phyloP scores from a whole-genome alignment of 805 yeast species.

The Sugiyamaella floridensis region DNA sequence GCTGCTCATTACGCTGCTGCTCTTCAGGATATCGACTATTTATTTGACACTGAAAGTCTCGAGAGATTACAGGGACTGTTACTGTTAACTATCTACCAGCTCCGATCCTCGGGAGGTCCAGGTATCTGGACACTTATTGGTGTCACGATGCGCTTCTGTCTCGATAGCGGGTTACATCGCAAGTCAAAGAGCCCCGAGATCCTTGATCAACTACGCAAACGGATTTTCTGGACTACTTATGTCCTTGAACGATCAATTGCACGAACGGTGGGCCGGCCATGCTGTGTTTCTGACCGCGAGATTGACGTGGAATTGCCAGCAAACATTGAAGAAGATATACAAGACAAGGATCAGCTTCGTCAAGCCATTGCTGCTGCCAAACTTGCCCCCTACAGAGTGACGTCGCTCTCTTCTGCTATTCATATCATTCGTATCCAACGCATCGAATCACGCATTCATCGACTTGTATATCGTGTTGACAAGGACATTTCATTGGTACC shows the following conservation, averaged over 20 bases:
- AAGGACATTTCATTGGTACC: slow-evolving; percentile 1
- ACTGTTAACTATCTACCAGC: slow-evolving; percentile 4
- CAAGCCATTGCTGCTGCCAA: background rate
- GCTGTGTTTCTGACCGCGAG: slow-evolving; percentile 8
- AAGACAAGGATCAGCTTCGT: background rate
- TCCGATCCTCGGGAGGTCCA: slow-evolving; percentile 1
- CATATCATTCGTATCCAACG: slow-evolving; percentile 46
- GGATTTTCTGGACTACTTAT: slow-evolving; percentile 3
- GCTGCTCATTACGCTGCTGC: slow-evolving; percentile 5
- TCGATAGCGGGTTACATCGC: slow-evolving; percentile 1
- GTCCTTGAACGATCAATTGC: slow-evolving; percentile 1
- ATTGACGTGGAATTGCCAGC: slow-evolving; percentile 8
- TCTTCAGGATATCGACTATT: slow-evolving; percentile 1
- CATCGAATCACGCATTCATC: slow-evolving; percentile 4
- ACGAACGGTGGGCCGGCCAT: slow-evolving; percentile 6
- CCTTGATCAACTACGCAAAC: slow-evolving; percentile 1
- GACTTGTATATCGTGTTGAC: slow-evolving; percentile 4
- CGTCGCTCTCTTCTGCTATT: slow-evolving; percentile 40
- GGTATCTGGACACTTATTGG: slow-evolving; percentile 2
- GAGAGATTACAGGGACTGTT: slow-evolving; percentile 1
- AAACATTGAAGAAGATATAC: slow-evolving; percentile 5
- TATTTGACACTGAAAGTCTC: background rate
- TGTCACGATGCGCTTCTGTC: slow-evolving; percentile 2
- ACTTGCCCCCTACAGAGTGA: background rate
- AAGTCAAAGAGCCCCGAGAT: background rate